A percentile compares a stretch with the other conserved stretches of the same genome.
Conservation (phyloP, 2,329 filamentous ascomycete genomes). For the Myotisia sp. region DNA sequence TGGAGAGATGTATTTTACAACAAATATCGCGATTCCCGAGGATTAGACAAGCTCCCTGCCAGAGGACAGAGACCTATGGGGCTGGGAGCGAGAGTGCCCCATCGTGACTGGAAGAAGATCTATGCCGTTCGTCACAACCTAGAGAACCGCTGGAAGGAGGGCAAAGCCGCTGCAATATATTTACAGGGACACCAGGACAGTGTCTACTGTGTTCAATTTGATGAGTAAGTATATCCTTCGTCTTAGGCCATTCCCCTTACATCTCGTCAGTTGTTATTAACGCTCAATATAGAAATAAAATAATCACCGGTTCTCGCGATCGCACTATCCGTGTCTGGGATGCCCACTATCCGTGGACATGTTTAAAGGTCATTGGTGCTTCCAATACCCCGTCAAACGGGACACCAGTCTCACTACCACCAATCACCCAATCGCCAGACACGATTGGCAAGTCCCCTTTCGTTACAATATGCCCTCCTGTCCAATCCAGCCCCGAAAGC, state of each 20-base stretch:
- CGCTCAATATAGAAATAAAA: conserved; percentile 54
- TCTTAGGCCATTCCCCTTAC: conserved; percentile 21
- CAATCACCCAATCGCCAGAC: conserved; percentile 35
- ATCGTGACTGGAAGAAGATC: conserved; percentile 73
- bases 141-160: conserved; percentile 63
- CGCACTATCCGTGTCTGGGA: conserved; percentile 95
- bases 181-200: conserved; percentile 88
- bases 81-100: conserved; percentile 40
- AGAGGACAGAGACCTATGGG: conserved; percentile 24
- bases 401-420: conserved; percentile 35
- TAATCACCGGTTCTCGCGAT: conserved; percentile 91
- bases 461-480: conserved; percentile 35
- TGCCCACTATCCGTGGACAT: conserved; percentile 66
- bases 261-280: conserved; percentile 1
- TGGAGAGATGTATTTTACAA: conserved; percentile 50
- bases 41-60: neutral
- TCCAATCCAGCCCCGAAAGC: conserved; percentile 44
- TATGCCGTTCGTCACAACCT: conserved; percentile 65
- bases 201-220: conserved; percentile 95
- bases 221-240: conserved; percentile 51
- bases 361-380: conserved; percentile 68
- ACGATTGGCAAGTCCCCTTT: conserved; percentile 30
- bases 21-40: conserved; percentile 33
- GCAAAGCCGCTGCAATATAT: conserved; percentile 69
- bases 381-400: conserved; percentile 35